Conservation (phyloP, 306 rosid species). For the Citrullus colocynthis region DNA sequence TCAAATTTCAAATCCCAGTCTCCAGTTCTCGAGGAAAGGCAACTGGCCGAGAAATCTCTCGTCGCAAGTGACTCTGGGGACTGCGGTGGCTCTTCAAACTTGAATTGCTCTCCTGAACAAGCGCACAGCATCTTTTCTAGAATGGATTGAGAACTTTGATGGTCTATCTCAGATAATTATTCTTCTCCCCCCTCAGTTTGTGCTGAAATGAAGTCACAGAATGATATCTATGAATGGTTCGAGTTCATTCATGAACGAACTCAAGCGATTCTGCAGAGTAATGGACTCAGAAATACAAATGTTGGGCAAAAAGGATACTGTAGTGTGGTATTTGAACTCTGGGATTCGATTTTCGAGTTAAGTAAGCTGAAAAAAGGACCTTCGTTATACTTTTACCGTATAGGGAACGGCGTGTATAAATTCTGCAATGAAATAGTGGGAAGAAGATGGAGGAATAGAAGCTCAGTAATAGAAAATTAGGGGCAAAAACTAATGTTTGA, state of each 20-base stretch:
- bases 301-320: background rate
- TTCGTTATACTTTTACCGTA: background rate
- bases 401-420: background rate
- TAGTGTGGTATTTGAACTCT: background rate
- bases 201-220: background rate
- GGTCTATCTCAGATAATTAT: constrained; percentile 15
- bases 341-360: background rate
- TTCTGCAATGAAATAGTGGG: background rate
- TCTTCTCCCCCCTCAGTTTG: background rate
- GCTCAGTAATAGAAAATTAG: constrained; percentile 2
- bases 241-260: background rate
- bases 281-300: background rate
- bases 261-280: background rate
- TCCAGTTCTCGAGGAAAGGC: constrained; percentile 76
- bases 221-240: background rate
- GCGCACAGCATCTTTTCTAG: constrained; percentile 79
- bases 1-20: constrained; percentile 74
- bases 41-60: constrained; percentile 90
- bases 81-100: constrained; percentile 85
- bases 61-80: constrained; percentile 94
- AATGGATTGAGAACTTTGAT: background rate
- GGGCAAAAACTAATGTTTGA: constrained; percentile 15
- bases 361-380: background rate
- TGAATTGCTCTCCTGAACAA: constrained; percentile 91
- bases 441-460: background rate